Evolutionary conservation across 2,329 filamentous ascomycete species (phyloP).

Genomic region (Ceratocystis smalleyi): DNA sequence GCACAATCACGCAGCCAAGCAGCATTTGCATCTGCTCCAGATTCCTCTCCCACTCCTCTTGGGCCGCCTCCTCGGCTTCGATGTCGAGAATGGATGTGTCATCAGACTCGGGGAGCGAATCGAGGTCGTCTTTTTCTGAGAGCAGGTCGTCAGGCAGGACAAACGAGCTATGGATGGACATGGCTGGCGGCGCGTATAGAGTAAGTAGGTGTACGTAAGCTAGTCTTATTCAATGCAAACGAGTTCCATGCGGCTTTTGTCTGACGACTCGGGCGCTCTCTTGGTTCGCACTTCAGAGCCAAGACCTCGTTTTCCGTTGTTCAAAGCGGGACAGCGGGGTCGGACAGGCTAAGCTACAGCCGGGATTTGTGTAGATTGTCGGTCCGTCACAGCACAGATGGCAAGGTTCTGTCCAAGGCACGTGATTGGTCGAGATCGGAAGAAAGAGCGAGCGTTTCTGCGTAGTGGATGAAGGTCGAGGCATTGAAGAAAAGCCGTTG

Average conservation of each 20-base stretch:
- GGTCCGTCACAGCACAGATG: neutral
- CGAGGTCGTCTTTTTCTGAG: conserved; percentile 41
- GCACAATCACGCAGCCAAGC: conserved; percentile 85
- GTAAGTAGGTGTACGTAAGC: too few species aligned
- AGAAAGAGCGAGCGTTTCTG: neutral
- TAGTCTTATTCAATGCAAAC: too few species aligned
- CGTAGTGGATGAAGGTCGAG: neutral
- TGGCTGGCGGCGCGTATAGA: neutral
- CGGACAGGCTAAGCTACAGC: neutral
- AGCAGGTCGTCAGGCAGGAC: conserved; percentile 34
- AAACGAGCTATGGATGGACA: conserved; percentile 32
- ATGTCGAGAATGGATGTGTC: conserved; percentile 31
- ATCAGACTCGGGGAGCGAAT: conserved; percentile 45
- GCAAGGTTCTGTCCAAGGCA: neutral
- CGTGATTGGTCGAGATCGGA: neutral
- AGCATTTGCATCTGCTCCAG: conserved; percentile 86
- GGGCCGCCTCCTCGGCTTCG: conserved; percentile 64
- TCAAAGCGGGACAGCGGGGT: neutral
- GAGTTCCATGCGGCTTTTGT: too few species aligned
- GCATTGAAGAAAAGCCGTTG: neutral
- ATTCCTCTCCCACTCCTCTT: conserved; percentile 87
- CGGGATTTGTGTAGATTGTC: neutral
- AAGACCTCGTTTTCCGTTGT: neutral
- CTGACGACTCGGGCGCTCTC: too few species aligned
- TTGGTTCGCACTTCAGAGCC: neutral